Evolutionary conservation across 805 yeast genomes (phyloP).

Genomic region (Teunomyces stri): DNA sequence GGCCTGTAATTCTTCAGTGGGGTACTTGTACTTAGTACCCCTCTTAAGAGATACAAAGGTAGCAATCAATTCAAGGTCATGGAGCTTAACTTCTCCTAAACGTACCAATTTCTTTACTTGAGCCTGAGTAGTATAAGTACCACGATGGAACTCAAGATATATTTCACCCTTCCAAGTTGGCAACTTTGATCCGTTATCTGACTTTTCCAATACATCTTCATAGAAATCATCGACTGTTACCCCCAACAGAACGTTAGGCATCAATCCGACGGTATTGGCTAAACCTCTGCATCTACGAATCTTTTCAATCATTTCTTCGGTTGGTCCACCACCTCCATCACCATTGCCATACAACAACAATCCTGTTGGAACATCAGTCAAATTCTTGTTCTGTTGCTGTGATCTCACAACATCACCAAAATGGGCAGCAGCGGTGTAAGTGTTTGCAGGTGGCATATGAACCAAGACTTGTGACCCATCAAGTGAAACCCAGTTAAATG

Average conservation of each 20-base stretch:
- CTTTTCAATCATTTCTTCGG: constrained; percentile 89
- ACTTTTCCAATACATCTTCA: constrained; percentile 56
- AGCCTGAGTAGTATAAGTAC: constrained; percentile 95
- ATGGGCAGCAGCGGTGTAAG: constrained; percentile 90
- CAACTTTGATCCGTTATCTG: constrained; percentile 63
- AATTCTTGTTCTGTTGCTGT: constrained; percentile 75
- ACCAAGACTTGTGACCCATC: constrained; percentile 92
- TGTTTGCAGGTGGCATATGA: constrained; percentile 98
- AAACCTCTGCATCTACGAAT: constrained; percentile 88
- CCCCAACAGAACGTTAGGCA: constrained; percentile 83
- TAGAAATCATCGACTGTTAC: constrained; percentile 78
- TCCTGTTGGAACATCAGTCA: constrained; percentile 77
- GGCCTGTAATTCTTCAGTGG: constrained; percentile 59
- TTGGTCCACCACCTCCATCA: constrained; percentile 99
- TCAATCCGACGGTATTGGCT: constrained; percentile 71
- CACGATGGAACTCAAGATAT: constrained; percentile 93
- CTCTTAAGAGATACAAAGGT: constrained; percentile 63
- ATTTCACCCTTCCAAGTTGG: constrained; percentile 94
- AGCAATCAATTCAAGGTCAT: constrained; percentile 83
- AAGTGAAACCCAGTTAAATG: constrained; percentile 93
- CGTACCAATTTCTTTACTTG: constrained; percentile 80
- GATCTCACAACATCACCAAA: constrained; percentile 90
- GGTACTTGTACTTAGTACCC: constrained; percentile 61
- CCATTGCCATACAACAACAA: constrained; percentile 87
- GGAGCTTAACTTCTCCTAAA: constrained; percentile 67